phyloP scores from a whole-genome alignment of 1,139 yeast genomes.

The Entelexis sorbosivorans region DNA sequence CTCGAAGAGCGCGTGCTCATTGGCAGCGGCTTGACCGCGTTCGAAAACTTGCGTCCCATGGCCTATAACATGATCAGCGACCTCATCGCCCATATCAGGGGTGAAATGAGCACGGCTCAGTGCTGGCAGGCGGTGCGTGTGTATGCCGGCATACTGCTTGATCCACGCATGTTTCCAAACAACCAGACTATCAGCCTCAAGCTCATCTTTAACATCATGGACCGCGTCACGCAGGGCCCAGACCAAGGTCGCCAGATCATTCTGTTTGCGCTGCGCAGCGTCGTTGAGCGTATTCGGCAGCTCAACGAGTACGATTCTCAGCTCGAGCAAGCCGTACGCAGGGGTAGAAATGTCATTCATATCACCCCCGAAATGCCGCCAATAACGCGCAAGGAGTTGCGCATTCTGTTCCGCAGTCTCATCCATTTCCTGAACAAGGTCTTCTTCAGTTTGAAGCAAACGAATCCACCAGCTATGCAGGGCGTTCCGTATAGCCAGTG shows the following conservation, averaged over 20 bases:
- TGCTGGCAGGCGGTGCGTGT: constrained; percentile 80
- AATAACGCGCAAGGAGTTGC: constrained; percentile 76
- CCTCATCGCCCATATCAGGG: constrained; percentile 82
- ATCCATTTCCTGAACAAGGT: constrained; percentile 86
- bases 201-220: constrained; percentile 73
- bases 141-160: constrained; percentile 72
- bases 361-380: constrained; percentile 42
- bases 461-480: constrained; percentile 76
- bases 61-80: constrained; percentile 97
- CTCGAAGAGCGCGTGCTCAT: constrained; percentile 80
- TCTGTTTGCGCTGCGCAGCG: constrained; percentile 61
- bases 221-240: constrained; percentile 74
- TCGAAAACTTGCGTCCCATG: constrained; percentile 72
- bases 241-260: constrained; percentile 73
- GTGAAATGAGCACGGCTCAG: constrained; percentile 71
- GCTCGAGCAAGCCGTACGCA: constrained; percentile 6
- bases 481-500: constrained; percentile 44
- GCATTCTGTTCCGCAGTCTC: constrained; percentile 75
- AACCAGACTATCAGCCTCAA: constrained; percentile 98
- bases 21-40: constrained; percentile 87
- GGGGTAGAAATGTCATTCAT: constrained; percentile 19
- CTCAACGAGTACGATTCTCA: constrained; percentile 54
- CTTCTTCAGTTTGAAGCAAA: constrained; percentile 76
- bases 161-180: constrained; percentile 71
- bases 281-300: constrained; percentile 69